Evolutionary conservation across 2,329 filamentous ascomycete genomes (phyloP).

Genomic region (Aspergillus sergii): DNA sequence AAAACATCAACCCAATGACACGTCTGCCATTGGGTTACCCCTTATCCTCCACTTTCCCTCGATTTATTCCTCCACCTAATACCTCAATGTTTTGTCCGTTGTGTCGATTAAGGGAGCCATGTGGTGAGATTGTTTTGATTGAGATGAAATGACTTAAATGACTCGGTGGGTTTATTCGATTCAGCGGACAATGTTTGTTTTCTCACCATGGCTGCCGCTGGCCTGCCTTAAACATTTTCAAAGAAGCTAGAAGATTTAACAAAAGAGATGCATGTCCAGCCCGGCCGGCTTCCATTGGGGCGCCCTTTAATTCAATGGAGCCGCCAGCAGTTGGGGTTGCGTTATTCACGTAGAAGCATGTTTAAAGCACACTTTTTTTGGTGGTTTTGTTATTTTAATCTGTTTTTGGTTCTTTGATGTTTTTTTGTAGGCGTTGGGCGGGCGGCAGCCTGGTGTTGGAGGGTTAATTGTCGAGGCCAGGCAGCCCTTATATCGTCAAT

Average conservation of each 20-base stretch:
- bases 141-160: neutral
- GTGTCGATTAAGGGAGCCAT: neutral
- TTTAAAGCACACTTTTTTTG: neutral
- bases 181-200: neutral
- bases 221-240: neutral
- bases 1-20: neutral
- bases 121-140: neutral
- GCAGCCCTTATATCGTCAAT: neutral
- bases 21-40: neutral
- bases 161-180: neutral
- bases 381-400: neutral
- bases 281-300: neutral
- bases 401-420: neutral
- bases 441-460: neutral
- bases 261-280: neutral
- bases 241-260: neutral
- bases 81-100: neutral
- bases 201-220: neutral
- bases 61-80: neutral
- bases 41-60: neutral
- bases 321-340: neutral
- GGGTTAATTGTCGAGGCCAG: neutral
- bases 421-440: neutral
- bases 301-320: neutral
- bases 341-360: neutral